Evolutionary conservation across 1,139 yeast genomes (phyloP).

Genomic region (Geotrichum candidum): DNA sequence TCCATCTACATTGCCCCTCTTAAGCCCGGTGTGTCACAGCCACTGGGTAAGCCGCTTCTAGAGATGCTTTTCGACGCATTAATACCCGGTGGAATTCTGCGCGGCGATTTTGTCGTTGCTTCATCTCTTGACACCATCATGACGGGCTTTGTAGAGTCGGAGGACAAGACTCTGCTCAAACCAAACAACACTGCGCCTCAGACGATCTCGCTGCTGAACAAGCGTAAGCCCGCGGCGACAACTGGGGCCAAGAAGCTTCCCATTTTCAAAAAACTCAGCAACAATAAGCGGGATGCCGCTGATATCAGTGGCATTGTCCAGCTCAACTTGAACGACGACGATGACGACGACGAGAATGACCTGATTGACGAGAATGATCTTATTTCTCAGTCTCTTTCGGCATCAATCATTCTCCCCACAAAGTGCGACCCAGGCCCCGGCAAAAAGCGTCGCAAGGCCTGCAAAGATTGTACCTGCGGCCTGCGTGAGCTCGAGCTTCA

Average conservation of each 20-base stretch:
- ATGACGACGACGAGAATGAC: slow-evolving; percentile 47
- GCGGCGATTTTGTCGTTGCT: slow-evolving; percentile 45
- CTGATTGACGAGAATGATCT: slow-evolving; percentile 36
- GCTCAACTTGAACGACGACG: slow-evolving; percentile 35
- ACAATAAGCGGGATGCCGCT: neutral
- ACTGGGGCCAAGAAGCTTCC: slow-evolving; percentile 1
- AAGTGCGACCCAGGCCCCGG: slow-evolving; percentile 45
- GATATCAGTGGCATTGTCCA: slow-evolving; percentile 1
- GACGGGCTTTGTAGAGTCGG: slow-evolving; percentile 52
- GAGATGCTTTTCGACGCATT: slow-evolving; percentile 41
- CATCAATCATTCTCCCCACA: slow-evolving; percentile 40
- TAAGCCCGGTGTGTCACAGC: slow-evolving; percentile 30
- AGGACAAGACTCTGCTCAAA: slow-evolving; percentile 38
- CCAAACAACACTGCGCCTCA: slow-evolving; percentile 39
- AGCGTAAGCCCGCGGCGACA: slow-evolving; percentile 4
- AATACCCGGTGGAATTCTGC: slow-evolving; percentile 44
- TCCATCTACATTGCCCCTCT: slow-evolving; percentile 55
- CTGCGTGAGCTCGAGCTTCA: slow-evolving; percentile 61
- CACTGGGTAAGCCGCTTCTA: slow-evolving; percentile 44
- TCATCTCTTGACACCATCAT: slow-evolving; percentile 52
- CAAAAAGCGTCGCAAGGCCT: slow-evolving; percentile 52
- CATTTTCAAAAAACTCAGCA: slow-evolving; percentile 1
- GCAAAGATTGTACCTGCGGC: slow-evolving; percentile 98
- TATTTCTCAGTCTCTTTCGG: slow-evolving; percentile 32
- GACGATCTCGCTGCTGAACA: slow-evolving; percentile 1